phyloP scores from a whole-genome alignment of 2,329 filamentous ascomycete species.

The Fusarium nelsonii region DNA sequence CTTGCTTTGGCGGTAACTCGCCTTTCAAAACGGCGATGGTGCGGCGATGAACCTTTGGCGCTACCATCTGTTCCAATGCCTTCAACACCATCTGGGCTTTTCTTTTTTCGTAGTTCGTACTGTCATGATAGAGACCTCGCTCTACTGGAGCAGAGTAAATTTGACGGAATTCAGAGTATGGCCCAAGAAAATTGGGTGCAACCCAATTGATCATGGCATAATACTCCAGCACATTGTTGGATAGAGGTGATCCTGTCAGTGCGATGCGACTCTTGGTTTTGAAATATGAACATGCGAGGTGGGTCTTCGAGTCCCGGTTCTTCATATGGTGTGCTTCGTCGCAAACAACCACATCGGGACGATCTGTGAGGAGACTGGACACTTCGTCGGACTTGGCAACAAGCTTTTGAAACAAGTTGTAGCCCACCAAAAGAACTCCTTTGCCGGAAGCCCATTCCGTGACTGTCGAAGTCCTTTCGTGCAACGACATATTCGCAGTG shows the following conservation, averaged over 20 bases:
- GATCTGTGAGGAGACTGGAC: constrained; percentile 64
- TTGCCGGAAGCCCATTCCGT: constrained; percentile 71
- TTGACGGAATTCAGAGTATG: constrained; percentile 72
- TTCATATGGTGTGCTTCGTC: constrained; percentile 90
- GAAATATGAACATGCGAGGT: constrained; percentile 69
- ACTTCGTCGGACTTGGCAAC: constrained; percentile 50
- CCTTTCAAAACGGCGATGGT: constrained; percentile 74
- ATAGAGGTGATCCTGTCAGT: constrained; percentile 86
- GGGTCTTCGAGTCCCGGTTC: constrained; percentile 67
- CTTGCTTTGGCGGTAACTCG: constrained; percentile 79
- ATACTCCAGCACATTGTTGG: constrained; percentile 87
- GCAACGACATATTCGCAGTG: constrained; percentile 54
- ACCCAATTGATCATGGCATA: constrained; percentile 91
- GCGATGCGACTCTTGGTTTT: constrained; percentile 79
- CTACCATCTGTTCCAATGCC: constrained; percentile 77
- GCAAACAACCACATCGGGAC: constrained; percentile 79
- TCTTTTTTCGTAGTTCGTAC: constrained; percentile 65
- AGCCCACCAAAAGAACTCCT: constrained; percentile 83
- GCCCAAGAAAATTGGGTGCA: constrained; percentile 81
- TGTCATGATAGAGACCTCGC: constrained; percentile 76
- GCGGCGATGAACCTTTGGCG: constrained; percentile 81
- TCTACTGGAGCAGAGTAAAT: constrained; percentile 82
- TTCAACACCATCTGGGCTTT: constrained; percentile 74
- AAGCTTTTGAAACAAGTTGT: constrained; percentile 71
- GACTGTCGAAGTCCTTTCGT: constrained; percentile 61